Base-by-base conservation (phyloP, 2,329 filamentous ascomycete genomes). In the Talaromyces amestolkiae region DNA sequence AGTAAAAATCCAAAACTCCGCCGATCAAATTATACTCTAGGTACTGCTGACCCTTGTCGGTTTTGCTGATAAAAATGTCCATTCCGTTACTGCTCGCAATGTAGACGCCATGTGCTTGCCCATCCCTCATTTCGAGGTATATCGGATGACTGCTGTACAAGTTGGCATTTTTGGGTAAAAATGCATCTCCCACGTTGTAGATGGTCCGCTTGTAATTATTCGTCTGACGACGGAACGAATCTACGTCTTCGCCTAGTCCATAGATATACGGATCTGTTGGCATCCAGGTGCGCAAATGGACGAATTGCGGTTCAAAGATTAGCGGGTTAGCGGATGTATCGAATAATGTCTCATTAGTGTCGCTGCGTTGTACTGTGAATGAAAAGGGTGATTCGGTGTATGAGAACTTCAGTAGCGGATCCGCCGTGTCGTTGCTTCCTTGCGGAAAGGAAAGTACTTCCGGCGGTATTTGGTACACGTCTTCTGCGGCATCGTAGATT, bases 11-110 rank as follows among this genome's bases (percentile, higher is more conserved):
- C 1, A 95, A 74, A 19, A 93, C 84, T 11, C 92, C 91, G 6
- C 91, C 91, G 0, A 93, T 82, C 1, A 87, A 86, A 74, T 93
- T 92, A 78, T 93, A 95, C 76, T 93, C 90, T 3, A 95, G 84
- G 65, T 89, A 92, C 73, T 93, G 87, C 68, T 65, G 78, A 15
- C 83, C 81, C 19, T 81, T 75, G 9, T 81, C 77, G 1, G 85
- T 86, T 68, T 87, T 85, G 73, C 92, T 85, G 74, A 93, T 87
- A 70, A 89, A 89, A 74, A 93, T 83, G 67, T 93, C 90, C 88
- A 93, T 93, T 24, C 86, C 90, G 70, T 91, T 89, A 9, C 87
- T 89, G 76, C 91, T 92, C 68, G 90, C 77, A 27, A 92, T 79
- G 73, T 91, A 89, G 3, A 91, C 90, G 22, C 78, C 89, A 83